Conservation (phyloP, 1,139 yeast species). For the Yamadazyma blattariae region DNA sequence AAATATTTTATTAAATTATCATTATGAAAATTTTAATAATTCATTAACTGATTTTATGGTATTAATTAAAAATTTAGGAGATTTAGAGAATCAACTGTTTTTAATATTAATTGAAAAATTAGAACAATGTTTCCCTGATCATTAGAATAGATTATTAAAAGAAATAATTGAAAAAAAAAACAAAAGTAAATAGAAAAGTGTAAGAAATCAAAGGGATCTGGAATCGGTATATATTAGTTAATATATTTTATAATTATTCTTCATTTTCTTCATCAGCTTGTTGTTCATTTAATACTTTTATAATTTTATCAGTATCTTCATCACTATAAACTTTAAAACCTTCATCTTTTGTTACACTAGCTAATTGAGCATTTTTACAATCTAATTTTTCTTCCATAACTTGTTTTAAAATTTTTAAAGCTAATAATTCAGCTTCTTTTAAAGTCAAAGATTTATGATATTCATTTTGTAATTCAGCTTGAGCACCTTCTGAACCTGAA, state of each 20-base stretch:
- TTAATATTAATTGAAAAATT: slow-evolving; percentile 51
- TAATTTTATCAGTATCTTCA: slow-evolving; percentile 79
- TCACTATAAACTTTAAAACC: slow-evolving; percentile 89
- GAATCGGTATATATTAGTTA: not conserved
- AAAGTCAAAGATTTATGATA: slow-evolving; percentile 93
- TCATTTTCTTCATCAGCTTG: slow-evolving; percentile 35
- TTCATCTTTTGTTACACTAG: slow-evolving; percentile 81
- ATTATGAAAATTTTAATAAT: slow-evolving; percentile 54
- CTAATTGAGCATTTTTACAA: slow-evolving; percentile 92
- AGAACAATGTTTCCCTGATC: slow-evolving; percentile 40
- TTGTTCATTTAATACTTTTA: slow-evolving; percentile 71
- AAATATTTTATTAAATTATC: slow-evolving; percentile 47
- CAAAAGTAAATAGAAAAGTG: too few relatives aligned
- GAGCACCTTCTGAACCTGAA: slow-evolving; percentile 98
- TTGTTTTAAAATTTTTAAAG: slow-evolving; percentile 88
- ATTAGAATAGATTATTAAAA: too few relatives aligned
- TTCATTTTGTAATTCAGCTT: slow-evolving; percentile 94
- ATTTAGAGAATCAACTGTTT: slow-evolving; percentile 59
- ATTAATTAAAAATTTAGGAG: slow-evolving; percentile 57
- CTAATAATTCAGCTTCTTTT: slow-evolving; percentile 88
- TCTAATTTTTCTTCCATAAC: slow-evolving; percentile 99
- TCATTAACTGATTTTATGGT: slow-evolving; percentile 53
- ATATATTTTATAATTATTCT: not conserved
- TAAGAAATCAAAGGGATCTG: not conserved
- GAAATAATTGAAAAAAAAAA: too few relatives aligned